Conservation (phyloP, 352 stramenopile species). For the Saprolegnia parasitica region DNA sequence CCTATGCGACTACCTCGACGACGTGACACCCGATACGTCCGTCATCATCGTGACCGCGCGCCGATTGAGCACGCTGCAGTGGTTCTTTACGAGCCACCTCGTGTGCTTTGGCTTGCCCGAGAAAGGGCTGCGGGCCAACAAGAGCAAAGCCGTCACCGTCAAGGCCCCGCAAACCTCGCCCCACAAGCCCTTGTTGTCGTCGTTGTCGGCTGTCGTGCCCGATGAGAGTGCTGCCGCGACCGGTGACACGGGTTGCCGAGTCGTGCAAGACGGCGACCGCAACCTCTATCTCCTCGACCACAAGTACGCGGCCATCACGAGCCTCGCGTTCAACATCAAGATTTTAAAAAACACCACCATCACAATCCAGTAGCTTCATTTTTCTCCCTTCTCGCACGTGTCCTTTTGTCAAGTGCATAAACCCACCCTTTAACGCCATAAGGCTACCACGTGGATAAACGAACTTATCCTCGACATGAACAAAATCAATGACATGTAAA, state of each 20-base stretch:
- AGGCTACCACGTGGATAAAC: too few relatives aligned
- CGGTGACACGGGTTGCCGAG: background rate
- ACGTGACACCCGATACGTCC: background rate
- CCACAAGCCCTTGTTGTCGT: background rate
- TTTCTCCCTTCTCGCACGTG: too few relatives aligned
- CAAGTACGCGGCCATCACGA: slow-evolving; percentile 11
- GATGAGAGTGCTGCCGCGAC: background rate
- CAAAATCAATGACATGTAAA: too few relatives aligned
- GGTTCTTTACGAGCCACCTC: slow-evolving; percentile 27
- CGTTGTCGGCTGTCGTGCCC: background rate
- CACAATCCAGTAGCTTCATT: background rate
- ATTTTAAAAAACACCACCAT: slow-evolving; percentile 15
- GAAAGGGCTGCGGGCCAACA: slow-evolving; percentile 15
- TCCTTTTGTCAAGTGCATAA: too few relatives aligned
- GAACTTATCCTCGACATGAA: too few relatives aligned
- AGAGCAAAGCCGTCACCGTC: slow-evolving; percentile 1
- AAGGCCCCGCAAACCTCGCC: background rate
- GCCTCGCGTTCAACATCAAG: slow-evolving; percentile 26
- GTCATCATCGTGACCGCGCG: background rate
- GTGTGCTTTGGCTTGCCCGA: slow-evolving; percentile 25
- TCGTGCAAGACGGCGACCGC: slow-evolving; percentile 16
- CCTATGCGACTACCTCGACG: slow-evolving; percentile 11
- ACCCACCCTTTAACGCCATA: too few relatives aligned
- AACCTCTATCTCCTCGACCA: slow-evolving; percentile 12
- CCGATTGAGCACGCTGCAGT: slow-evolving; percentile 22